These are phyloP conservation scores for Pilaira anomala DNA, from an alignment of 192 early-diverging fungal genomes.

Conservation along the genomic window DNA sequence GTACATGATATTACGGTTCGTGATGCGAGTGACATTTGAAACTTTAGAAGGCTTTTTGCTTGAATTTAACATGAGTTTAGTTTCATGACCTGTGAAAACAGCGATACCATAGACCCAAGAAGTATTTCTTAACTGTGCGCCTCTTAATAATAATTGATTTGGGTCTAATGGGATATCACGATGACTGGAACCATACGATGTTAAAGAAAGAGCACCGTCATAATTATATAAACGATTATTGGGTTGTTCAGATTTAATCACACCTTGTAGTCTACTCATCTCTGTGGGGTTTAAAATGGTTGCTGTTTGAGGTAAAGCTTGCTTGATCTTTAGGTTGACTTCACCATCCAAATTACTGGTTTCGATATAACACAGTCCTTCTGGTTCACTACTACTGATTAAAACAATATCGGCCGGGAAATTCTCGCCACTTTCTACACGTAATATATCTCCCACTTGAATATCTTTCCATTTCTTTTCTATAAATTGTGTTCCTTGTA, in stretches of 20 bases:
- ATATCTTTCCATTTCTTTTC: conserved; percentile 76
- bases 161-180: conserved; percentile 86
- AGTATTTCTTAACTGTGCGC: conserved; percentile 94
- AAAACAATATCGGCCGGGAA: conserved; percentile 92
- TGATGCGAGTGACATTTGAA: conserved; percentile 84
- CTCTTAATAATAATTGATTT: conserved; percentile 87
- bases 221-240: conserved; percentile 96
- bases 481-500: conserved; percentile 64
- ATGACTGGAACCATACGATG: conserved; percentile 37
- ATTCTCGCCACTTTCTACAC: conserved; percentile 81
- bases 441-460: conserved; percentile 89
- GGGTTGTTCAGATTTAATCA: conserved; percentile 89
- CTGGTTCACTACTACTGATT: conserved; percentile 88
- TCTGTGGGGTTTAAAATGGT: conserved; percentile 67
- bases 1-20: conserved; percentile 92
- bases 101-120: conserved; percentile 89
- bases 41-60: conserved; percentile 87
- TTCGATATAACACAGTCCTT: conserved; percentile 96
- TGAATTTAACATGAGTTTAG: conserved; percentile 96
- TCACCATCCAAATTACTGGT: conserved; percentile 98
- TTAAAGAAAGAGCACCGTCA: conserved; percentile 73
- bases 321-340: conserved; percentile 96
- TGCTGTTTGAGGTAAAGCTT: conserved; percentile 84
- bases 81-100: conserved; percentile 95
- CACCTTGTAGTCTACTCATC: conserved; percentile 57